Evolutionary conservation across 192 early-diverging fungal genomes (phyloP).

Genomic region (Rhizoclosmatium globosum): DNA sequence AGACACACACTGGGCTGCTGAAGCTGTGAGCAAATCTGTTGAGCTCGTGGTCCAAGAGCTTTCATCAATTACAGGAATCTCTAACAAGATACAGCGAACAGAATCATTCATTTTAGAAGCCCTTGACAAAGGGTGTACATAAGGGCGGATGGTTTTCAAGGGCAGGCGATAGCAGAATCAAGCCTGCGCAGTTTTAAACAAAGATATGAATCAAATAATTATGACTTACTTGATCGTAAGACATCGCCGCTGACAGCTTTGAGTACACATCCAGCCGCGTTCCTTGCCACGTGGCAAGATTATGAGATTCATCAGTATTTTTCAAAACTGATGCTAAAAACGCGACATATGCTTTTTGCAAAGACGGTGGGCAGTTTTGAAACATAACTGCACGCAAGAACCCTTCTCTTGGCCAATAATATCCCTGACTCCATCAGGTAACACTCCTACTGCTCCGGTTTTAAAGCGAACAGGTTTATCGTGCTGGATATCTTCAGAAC

Average conservation of each 20-base stretch:
- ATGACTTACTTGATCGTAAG: conserved; percentile 38
- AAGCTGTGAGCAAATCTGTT: not conserved
- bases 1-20: not conserved
- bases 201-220: not conserved
- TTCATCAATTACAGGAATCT: conserved; percentile 6
- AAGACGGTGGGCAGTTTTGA: conserved; percentile 25
- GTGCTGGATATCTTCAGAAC: not conserved
- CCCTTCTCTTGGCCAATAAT: conserved; percentile 19
- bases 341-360: conserved; percentile 49
- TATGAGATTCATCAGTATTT: conserved; percentile 15
- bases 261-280: conserved; percentile 33
- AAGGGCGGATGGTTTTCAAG: conserved; percentile 32
- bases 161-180: conserved; percentile 40
- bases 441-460: conserved; percentile 14
- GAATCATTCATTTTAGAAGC: conserved; percentile 31
- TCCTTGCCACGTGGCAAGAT: conserved; percentile 18
- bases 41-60: conserved; percentile 10
- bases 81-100: conserved; percentile 18
- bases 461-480: not conserved
- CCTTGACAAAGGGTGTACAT: conserved; percentile 44
- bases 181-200: conserved; percentile 18
- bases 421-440: conserved; percentile 38
- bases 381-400: conserved; percentile 31
- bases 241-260: conserved; percentile 35
- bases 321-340: conserved; percentile 31